Percentiles rank a stretch among this genome's conserved stretches.
These are phyloP conservation scores for Rosa rugosa DNA, from an alignment of 306 rosid species.

Conservation along the genomic window DNA sequence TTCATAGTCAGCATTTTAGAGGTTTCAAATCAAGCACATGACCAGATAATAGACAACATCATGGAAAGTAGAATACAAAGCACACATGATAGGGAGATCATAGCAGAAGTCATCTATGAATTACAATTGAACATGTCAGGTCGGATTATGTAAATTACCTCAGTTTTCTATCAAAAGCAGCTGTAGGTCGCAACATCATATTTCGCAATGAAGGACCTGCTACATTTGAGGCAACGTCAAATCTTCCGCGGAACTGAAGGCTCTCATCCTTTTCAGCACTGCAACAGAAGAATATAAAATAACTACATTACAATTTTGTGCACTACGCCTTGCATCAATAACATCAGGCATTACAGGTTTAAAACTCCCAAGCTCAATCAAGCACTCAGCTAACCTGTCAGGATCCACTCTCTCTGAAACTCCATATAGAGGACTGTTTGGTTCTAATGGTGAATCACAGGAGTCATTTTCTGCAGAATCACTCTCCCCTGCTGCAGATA, in stretches of 20 bases:
- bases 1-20: conserved; percentile 33
- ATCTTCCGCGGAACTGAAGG: conserved; percentile 62
- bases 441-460: conserved; percentile 98
- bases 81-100: neutral
- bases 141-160: conserved; percentile 47
- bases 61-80: conserved; percentile 8
- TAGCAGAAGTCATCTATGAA: conserved; percentile 21
- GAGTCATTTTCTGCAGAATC: conserved; percentile 99
- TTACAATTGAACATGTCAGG: conserved; percentile 13
- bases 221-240: conserved; percentile 64
- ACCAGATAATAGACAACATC: conserved; percentile 19
- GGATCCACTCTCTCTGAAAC: conserved; percentile 75
- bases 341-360: conserved; percentile 4
- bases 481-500: conserved; percentile 96
- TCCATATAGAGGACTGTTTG: conserved; percentile 97
- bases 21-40: conserved; percentile 31
- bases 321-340: neutral
- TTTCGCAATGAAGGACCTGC: conserved; percentile 70
- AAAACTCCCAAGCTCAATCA: conserved; percentile 19
- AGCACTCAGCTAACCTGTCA: conserved; percentile 45
- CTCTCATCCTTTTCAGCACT: conserved; percentile 83
- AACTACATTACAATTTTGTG: conserved; percentile 25
- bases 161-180: conserved; percentile 62
- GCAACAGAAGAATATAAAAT: conserved; percentile 29
- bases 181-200: conserved; percentile 69